Base-by-base conservation (phyloP, 2,329 filamentous ascomycete species). In the Ascochyta fabae region DNA sequence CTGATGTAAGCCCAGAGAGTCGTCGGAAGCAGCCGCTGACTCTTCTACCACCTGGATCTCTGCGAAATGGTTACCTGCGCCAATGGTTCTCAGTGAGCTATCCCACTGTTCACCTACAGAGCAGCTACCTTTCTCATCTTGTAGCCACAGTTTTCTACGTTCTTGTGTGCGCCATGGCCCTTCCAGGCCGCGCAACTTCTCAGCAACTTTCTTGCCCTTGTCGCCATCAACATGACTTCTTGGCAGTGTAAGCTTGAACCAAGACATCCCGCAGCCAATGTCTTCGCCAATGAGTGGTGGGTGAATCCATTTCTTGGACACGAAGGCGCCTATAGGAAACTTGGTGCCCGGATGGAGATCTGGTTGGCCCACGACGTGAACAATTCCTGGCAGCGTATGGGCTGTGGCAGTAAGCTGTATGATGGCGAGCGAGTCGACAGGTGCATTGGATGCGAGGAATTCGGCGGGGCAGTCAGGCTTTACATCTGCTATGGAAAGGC, bases 191-290 rank as follows among this genome's bases (percentile, higher is more conserved):
- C 70, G 61, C 33, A 77, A 50, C 53, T 64, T 73, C 51, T 75
- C 73, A 1, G 73, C 71, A 13, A 77, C 65, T 41, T 67, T 76
- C 43, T 62, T 66, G 2, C 70, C 71, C 33, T 69, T 72, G 42
- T 73, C 66, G 6, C 71, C 68, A 27, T 74, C 72, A 5, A 76
- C 66, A 31, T 73, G 68, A n/a, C 47, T 58, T 31, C 67, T 39
- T 15, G 66, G 57, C 4, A 77, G 60, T 6, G 48, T 64, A 12
- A 74, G 74, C 54, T 65, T 69, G 50, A 75, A 77, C 71, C 72
- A 77, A 7, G 73, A 66, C 73, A 77, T 78, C 0, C 74, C 75
- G 52, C 74, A 77, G 0, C 74, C 75, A 44, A 78, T 77, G 39
- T 78, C 74, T 5, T 70, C 60, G 3, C 75, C 75, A 9, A 77